phyloP scores from a whole-genome alignment of 2,329 filamentous ascomycete species.

The Hypomyces perniciosus region DNA sequence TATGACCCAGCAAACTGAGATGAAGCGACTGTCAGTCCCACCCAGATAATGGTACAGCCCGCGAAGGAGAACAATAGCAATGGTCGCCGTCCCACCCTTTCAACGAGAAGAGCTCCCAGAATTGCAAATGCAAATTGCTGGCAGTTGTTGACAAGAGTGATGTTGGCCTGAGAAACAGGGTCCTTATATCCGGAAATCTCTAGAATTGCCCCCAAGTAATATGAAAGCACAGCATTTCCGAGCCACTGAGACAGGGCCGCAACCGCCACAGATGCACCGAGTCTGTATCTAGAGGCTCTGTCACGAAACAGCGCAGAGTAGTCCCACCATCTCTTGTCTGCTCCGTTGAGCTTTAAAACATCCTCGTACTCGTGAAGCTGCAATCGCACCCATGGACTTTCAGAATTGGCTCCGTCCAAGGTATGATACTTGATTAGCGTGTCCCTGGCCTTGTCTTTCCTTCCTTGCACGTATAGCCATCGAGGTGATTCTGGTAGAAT shows the following conservation, averaged over 20 bases:
- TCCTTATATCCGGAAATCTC: conserved; percentile 43
- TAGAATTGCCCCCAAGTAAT: conserved; percentile 45
- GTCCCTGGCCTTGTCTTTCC: conserved; percentile 28
- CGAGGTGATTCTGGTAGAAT: conserved; percentile 38
- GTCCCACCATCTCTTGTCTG: conserved; percentile 44
- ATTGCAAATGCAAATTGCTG: conserved; percentile 45
- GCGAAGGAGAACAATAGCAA: conserved; percentile 45
- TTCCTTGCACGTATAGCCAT: conserved; percentile 36
- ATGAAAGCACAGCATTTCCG: conserved; percentile 38
- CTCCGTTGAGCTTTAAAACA: conserved; percentile 35
- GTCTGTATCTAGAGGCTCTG: conserved; percentile 30
- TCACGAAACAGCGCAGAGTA: conserved; percentile 39
- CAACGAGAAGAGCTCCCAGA: conserved; percentile 43
- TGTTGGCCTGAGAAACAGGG: conserved; percentile 35
- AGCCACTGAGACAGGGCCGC: conserved; percentile 43
- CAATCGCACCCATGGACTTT: conserved; percentile 40
- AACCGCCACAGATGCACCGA: conserved; percentile 29
- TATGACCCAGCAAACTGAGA: conserved; percentile 30
- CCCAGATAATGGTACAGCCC: conserved; percentile 43
- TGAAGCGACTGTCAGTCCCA: conserved; percentile 43
- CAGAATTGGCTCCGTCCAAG: conserved; percentile 34
- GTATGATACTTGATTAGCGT: conserved; percentile 34
- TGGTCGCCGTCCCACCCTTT: conserved; percentile 46
- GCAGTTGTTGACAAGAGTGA: conserved; percentile 47
- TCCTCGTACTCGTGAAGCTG: conserved; percentile 40